Conservation (phyloP, 2,329 filamentous ascomycete genomes). For the Botryotinia globosa region DNA sequence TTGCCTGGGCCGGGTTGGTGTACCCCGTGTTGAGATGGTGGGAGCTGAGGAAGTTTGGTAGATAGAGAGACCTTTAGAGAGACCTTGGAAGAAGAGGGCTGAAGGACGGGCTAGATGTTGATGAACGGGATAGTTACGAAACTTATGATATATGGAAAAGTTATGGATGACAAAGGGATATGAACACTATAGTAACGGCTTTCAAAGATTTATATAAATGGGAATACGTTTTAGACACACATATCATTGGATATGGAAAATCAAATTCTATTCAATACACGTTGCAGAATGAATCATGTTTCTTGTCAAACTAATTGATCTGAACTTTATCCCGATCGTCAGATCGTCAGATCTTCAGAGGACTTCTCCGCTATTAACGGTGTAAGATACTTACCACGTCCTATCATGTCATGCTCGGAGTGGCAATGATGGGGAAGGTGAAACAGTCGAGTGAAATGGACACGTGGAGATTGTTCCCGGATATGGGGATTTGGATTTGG, state of each 20-base stretch:
- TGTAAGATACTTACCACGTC: background rate
- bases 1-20: conserved; percentile 56
- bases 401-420: background rate
- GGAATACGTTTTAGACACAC: background rate
- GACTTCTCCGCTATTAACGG: background rate
- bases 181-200: background rate
- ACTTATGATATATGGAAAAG: background rate
- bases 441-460: background rate
- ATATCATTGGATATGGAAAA: background rate
- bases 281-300: background rate
- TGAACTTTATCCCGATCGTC: background rate
- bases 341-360: background rate
- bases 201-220: background rate
- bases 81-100: background rate
- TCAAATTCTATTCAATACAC: background rate
- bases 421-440: background rate
- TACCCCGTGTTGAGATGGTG: conserved; percentile 45
- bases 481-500: background rate
- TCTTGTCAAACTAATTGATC: background rate
- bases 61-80: conserved; percentile 28
- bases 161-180: background rate
- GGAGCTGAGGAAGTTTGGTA: conserved; percentile 38
- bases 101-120: background rate
- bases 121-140: background rate
- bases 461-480: background rate